phyloP scores from a whole-genome alignment of 129 eudicot species.

The Scalesia atractyloides region DNA sequence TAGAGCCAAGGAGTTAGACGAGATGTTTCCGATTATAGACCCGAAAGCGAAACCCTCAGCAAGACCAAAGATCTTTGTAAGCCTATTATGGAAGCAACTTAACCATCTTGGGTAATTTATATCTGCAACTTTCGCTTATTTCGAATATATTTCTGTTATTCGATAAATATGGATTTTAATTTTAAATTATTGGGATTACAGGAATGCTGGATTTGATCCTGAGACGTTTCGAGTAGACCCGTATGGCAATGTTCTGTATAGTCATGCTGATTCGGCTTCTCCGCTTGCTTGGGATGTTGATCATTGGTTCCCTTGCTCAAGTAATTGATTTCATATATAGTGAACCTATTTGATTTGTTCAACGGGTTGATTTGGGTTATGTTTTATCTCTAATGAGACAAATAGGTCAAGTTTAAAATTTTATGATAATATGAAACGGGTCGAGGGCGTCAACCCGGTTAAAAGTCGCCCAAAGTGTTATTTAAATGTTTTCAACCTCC shows the following conservation, averaged over 20 bases:
- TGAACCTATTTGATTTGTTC: background rate
- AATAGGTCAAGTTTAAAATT: background rate
- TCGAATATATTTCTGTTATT: background rate
- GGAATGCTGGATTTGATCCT: slow-evolving; percentile 98
- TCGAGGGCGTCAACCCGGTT: background rate
- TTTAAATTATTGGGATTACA: slow-evolving; percentile 20
- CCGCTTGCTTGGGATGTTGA: slow-evolving; percentile 98
- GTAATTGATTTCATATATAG: slow-evolving; percentile 40
- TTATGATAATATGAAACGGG: slow-evolving; percentile 1
- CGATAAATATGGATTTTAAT: slow-evolving; percentile 2
- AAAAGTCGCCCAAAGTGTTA: background rate
- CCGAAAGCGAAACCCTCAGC: slow-evolving; percentile 76
- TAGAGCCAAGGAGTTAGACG: slow-evolving; percentile 72
- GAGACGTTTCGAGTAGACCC: slow-evolving; percentile 90
- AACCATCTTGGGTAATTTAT: slow-evolving; percentile 81
- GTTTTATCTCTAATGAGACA: background rate
- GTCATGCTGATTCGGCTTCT: slow-evolving; percentile 89
- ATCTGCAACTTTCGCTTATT: background rate
- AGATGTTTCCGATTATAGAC: slow-evolving; percentile 73
- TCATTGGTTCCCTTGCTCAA: slow-evolving; percentile 97
- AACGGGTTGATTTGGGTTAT: background rate
- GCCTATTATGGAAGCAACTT: slow-evolving; percentile 92
- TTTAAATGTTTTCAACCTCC: background rate
- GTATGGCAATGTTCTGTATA: slow-evolving; percentile 91
- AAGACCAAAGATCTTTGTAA: slow-evolving; percentile 68